Conservation (phyloP, 352 stramenopile species). For the Pythium scleroteichum region DNA sequence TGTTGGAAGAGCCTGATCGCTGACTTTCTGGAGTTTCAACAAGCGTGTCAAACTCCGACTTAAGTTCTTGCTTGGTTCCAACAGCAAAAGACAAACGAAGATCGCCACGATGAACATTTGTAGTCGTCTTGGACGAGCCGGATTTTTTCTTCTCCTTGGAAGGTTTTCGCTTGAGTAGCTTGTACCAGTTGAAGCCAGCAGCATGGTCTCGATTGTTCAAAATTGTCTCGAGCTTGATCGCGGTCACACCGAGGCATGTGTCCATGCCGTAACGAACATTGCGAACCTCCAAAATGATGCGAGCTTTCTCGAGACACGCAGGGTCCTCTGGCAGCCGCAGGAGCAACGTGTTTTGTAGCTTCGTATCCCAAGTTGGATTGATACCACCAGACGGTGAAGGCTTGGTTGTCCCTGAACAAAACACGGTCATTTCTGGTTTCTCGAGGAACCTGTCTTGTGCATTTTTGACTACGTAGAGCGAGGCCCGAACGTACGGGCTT, state of each 20-base stretch:
- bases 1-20: slow-evolving; percentile 13
- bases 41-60: slow-evolving; percentile 59
- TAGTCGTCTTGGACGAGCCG: slow-evolving; percentile 34
- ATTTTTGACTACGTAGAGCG: slow-evolving; percentile 84
- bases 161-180: slow-evolving; percentile 78
- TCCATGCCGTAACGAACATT: slow-evolving; percentile 86
- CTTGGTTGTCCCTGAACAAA: slow-evolving; percentile 79
- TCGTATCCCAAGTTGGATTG: slow-evolving; percentile 71
- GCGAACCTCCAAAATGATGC: slow-evolving; percentile 85
- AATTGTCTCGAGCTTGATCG: slow-evolving; percentile 81
- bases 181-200: slow-evolving; percentile 88
- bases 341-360: slow-evolving; percentile 80
- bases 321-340: slow-evolving; percentile 68
- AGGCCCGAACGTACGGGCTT: slow-evolving; percentile 82
- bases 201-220: slow-evolving; percentile 73
- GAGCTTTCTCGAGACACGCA: slow-evolving; percentile 60
- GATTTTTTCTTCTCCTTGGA: slow-evolving; percentile 49
- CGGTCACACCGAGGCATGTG: slow-evolving; percentile 80
- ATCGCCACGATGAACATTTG: slow-evolving; percentile 71
- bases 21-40: slow-evolving; percentile 33
- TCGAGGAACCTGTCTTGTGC: slow-evolving; percentile 74
- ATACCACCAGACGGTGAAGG: slow-evolving; percentile 72
- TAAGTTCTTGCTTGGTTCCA: slow-evolving; percentile 78
- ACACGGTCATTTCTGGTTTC: slow-evolving; percentile 74
- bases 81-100: slow-evolving; percentile 82